A percentile compares a stretch with the other conserved stretches of the same genome.
These are phyloP conservation scores for Trematosphaeria pertusa DNA, from an alignment of 2,329 filamentous ascomycete genomes.

Conservation along the genomic window DNA sequence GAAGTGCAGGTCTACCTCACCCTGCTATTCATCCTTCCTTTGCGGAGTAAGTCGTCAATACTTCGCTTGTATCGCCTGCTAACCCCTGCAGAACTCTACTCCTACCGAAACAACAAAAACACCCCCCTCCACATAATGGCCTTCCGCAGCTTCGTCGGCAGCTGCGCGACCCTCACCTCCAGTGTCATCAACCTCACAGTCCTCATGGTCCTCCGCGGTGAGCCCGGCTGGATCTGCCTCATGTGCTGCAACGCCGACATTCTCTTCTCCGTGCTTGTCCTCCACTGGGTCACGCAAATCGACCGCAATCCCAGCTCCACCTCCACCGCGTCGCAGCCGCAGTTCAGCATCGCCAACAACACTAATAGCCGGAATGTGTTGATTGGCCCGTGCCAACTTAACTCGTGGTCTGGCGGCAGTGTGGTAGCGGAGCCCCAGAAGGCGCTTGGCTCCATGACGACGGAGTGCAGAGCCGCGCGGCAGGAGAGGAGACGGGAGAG, in stretches of 20 bases:
- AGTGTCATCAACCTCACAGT: slow-evolving; percentile 67
- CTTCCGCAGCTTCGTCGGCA: slow-evolving; percentile 66
- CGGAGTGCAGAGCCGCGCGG: slow-evolving; percentile 6
- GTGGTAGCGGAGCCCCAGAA: neutral
- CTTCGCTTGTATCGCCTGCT: neutral
- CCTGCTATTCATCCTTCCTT: slow-evolving; percentile 66
- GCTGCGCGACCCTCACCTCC: slow-evolving; percentile 63
- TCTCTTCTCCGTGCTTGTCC: slow-evolving; percentile 66
- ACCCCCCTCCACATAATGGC: slow-evolving; percentile 60
- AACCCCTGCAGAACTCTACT: slow-evolving; percentile 57
- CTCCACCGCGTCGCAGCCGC: neutral
- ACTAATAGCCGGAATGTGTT: neutral
- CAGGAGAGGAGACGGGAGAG: slow-evolving; percentile 3
- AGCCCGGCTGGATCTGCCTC: slow-evolving; percentile 70
- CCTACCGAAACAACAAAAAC: slow-evolving; percentile 58
- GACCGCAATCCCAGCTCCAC: slow-evolving; percentile 27
- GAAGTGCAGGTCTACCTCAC: slow-evolving; percentile 62
- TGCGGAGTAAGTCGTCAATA: slow-evolving; percentile 56
- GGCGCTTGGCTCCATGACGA: slow-evolving; percentile 8
- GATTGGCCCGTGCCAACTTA: neutral
- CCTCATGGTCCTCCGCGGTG: slow-evolving; percentile 64
- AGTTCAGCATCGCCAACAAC: neutral
- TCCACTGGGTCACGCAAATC: slow-evolving; percentile 64
- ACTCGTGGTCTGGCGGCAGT: neutral
- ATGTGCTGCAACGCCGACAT: slow-evolving; percentile 71